Base-by-base conservation (phyloP, 139 green algal genomes). In the Micractinium sp. region DNA sequence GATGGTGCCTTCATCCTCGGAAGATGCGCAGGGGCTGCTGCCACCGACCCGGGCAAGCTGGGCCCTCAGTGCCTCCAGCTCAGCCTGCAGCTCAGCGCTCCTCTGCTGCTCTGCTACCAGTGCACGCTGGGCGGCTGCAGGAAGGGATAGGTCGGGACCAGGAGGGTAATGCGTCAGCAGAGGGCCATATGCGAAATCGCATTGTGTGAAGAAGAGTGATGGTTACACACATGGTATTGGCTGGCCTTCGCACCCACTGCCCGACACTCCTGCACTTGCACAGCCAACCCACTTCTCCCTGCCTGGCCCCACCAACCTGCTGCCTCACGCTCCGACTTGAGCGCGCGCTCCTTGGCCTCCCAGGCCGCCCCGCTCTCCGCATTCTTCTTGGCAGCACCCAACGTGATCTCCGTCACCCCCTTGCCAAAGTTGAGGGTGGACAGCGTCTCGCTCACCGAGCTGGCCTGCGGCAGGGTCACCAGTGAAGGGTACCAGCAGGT, bases 361-460 rank as follows among this genome's bases (percentile, higher is more conserved):
- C 95, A 93, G 19, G 94, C 91, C 36, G 90, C 85, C n/a, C 91
- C 93, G 73, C 82, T 93, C 92, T 96, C 95, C 23, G 91, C 89
- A 77, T 96, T 96, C 74, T 92, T 92, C 88, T 94, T 95, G 73
- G 93, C 93, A 14, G 87, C 74, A 14, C 97, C 97, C 47, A 99
- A 95, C 61, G 97, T 98, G 71, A 99, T 97, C 82, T 97, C 93
- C 2, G 92, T 95, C 36, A 98, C 97, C 0, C 95, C 90, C 27
- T 86, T 92, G 27, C 96, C 98, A 89, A 99, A 99, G 41, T 95
- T 94, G 47, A 99, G 94, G 31, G 97, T 99, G 90, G 91, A 96
- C 29, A 97, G 75, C 31, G 93, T 95, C 89, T 98, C 96, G 60
- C 91, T 87, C 61, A 89, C 87, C 33, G 93, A 96, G 25, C 69